Conservation (phyloP, 2,329 filamentous ascomycete genomes). For the Metarhizium anisopliae region DNA sequence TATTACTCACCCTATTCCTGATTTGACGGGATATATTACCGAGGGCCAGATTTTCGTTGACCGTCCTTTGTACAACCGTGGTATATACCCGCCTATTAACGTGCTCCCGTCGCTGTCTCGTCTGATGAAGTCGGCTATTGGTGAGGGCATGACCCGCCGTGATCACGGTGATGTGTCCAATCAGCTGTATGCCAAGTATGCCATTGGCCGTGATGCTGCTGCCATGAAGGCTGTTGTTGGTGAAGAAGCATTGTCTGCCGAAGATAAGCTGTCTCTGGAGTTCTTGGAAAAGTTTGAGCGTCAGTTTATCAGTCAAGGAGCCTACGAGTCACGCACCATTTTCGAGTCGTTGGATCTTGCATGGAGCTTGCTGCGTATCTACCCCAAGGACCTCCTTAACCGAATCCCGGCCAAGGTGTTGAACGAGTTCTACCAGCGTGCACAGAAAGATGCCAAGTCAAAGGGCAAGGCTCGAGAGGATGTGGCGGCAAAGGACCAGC, state of each 20-base stretch:
- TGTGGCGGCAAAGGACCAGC: constrained; percentile 27
- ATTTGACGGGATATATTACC: constrained; percentile 98
- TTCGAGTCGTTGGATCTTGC: constrained; percentile 92
- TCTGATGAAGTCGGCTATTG: constrained; percentile 99
- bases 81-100: constrained; percentile 98
- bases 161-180: constrained; percentile 98
- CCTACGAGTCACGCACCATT: constrained; percentile 87
- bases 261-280: constrained; percentile 96
- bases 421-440: constrained; percentile 73
- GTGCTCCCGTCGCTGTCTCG: constrained; percentile 94
- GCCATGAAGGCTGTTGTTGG: constrained; percentile 99
- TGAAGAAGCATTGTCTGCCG: constrained; percentile 88
- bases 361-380: constrained; percentile 93
- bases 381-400: constrained; percentile 96
- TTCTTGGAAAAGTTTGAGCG: constrained; percentile 98
- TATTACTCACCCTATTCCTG: constrained; percentile 97
- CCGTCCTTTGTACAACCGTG: constrained; percentile 88
- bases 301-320: constrained; percentile 83
- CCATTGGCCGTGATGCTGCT: constrained; percentile 94
- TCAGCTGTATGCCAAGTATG: constrained; percentile 99
- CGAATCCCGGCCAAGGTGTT: constrained; percentile 79
- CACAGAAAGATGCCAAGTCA: constrained; percentile 51
- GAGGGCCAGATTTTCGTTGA: constrained; percentile 98
- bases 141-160: constrained; percentile 90
- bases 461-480: constrained; percentile 49